Conservation (phyloP, 2,329 filamentous ascomycete genomes). For the Clarireedia monteithiana region DNA sequence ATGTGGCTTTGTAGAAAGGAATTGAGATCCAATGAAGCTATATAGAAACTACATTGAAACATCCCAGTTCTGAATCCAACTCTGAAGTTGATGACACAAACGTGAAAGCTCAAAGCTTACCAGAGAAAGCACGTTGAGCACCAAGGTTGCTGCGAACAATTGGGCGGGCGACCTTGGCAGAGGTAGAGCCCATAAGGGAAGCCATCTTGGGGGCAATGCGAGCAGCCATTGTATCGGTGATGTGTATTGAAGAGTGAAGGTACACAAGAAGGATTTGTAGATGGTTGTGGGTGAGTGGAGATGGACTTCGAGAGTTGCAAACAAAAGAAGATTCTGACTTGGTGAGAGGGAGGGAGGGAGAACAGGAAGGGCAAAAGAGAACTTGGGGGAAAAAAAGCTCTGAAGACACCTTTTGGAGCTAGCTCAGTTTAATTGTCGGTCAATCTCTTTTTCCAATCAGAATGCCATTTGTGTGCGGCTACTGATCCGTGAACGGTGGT, state of each 20-base stretch:
- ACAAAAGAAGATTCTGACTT: conserved; percentile 1
- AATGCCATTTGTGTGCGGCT: background rate
- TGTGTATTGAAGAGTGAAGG: conserved; percentile 17
- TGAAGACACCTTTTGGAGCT: conserved; percentile 2
- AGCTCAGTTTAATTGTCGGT: conserved; percentile 8
- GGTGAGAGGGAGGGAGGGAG: conserved; percentile 3
- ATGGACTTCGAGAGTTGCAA: conserved; percentile 7
- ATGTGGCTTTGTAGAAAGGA: background rate
- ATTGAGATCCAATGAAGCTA: background rate
- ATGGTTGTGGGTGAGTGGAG: conserved; percentile 7
- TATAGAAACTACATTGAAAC: conserved; percentile 1
- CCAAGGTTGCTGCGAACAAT: conserved; percentile 54
- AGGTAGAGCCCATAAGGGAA: conserved; percentile 52
- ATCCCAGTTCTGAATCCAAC: conserved; percentile 1
- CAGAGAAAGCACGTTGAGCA: conserved; percentile 67
- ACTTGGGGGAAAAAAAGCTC: conserved; percentile 4
- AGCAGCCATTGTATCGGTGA: conserved; percentile 66
- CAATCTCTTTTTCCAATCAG: background rate
- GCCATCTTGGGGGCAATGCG: conserved; percentile 73
- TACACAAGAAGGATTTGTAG: conserved; percentile 12
- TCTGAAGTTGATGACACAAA: background rate
- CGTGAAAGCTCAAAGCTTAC: conserved; percentile 40
- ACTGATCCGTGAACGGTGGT: background rate
- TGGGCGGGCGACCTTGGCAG: conserved; percentile 71
- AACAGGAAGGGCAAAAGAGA: conserved; percentile 8